Percentiles rank a stretch among this genome's conserved stretches.
These are phyloP conservation scores for Sugiyamaella novakii DNA, from an alignment of 1,139 yeast genomes.

Conservation along the genomic window DNA sequence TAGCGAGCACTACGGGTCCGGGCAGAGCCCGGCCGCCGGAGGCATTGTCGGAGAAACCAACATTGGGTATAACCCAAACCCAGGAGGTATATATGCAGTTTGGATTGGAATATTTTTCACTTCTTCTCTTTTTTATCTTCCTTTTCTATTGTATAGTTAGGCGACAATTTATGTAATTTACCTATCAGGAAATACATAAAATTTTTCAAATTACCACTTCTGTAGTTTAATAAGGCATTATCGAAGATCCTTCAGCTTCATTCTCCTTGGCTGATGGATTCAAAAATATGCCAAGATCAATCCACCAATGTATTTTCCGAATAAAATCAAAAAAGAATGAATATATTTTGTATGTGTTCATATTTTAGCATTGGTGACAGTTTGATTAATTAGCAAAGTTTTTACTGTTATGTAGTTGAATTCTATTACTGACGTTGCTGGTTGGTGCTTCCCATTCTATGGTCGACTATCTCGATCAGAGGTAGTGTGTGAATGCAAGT, in stretches of 20 bases:
- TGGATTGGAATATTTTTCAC: slow-evolving; percentile 1
- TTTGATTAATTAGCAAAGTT: too few species aligned
- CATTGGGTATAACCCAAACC: slow-evolving; percentile 1
- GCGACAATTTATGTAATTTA: slow-evolving; percentile 2
- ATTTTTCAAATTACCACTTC: too few species aligned
- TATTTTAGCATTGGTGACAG: slow-evolving; percentile 16
- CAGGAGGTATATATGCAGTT: too few species aligned
- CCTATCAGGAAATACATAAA: neutral
- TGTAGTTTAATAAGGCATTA: slow-evolving; percentile 22
- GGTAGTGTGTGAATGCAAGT: too few species aligned
- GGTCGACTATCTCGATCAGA: too few species aligned
- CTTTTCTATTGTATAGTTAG: too few species aligned
- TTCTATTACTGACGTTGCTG: too few species aligned
- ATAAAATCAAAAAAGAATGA: slow-evolving; percentile 6
- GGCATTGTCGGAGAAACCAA: too few species aligned
- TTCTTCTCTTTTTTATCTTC: neutral
- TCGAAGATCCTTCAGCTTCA: slow-evolving; percentile 25
- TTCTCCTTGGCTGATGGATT: slow-evolving; percentile 22
- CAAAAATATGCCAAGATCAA: slow-evolving; percentile 25
- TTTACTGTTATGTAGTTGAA: too few species aligned
- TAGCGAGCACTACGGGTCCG: too few species aligned
- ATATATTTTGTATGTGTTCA: slow-evolving; percentile 1
- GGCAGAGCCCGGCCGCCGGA: too few species aligned
- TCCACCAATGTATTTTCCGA: slow-evolving; percentile 13
- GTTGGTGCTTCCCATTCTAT: too few species aligned